Evolutionary conservation across 345 rosid genomes (phyloP).

Genomic region (Rhodamnia rubescens): DNA sequence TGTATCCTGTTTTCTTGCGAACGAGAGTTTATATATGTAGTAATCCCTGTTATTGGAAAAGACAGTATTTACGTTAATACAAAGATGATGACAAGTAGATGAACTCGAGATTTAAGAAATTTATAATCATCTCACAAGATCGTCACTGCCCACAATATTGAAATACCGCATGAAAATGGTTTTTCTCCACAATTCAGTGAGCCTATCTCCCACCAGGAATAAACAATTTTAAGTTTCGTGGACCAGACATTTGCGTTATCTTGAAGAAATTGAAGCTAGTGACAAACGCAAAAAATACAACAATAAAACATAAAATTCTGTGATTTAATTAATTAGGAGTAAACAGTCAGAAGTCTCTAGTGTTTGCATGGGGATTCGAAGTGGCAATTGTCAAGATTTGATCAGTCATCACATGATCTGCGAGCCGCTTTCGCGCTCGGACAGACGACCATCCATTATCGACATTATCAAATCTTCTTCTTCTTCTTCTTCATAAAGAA

Average conservation of each 20-base stretch:
- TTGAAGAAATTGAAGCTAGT: not conserved
- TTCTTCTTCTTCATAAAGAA: not conserved
- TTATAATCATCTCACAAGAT: too few relatives aligned
- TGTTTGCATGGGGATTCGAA: not conserved
- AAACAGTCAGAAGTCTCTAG: not conserved
- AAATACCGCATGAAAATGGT: not conserved
- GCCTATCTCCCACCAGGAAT: not conserved
- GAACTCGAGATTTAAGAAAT: too few relatives aligned
- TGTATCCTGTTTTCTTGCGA: too few relatives aligned
- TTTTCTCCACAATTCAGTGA: not conserved
- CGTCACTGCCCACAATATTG: fast-evolving
- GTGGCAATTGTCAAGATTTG: not conserved
- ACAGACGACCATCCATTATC: not conserved
- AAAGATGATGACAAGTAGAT: too few relatives aligned
- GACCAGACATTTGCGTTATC: not conserved
- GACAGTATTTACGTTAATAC: too few relatives aligned
- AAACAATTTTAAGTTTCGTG: not conserved
- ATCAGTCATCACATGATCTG: not conserved
- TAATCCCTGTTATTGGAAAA: too few relatives aligned
- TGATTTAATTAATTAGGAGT: not conserved
- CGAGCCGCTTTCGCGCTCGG: not conserved
- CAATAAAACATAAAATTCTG: not conserved
- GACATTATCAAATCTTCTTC: not conserved
- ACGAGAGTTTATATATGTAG: too few relatives aligned
- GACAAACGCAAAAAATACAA: not conserved